Percentiles rank a stretch among this genome's conserved stretches.
Evolutionary conservation across 139 green algal species (phyloP).

Genomic region (Yamagishiella unicocca): DNA sequence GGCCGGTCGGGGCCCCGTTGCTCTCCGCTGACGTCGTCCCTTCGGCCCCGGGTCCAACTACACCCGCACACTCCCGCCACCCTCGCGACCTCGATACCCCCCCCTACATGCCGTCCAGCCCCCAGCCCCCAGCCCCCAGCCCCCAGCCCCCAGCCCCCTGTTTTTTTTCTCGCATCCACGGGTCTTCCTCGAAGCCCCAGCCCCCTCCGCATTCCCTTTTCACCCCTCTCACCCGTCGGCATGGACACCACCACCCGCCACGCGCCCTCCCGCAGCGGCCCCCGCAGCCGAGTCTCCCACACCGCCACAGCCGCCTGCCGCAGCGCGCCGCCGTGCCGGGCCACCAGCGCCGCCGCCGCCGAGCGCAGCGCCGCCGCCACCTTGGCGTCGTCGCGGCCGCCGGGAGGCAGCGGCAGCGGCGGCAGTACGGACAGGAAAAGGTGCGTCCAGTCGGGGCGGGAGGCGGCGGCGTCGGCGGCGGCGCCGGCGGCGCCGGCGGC

Average conservation of each 20-base stretch:
- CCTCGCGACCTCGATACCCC: too few relatives aligned
- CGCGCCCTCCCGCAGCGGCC: constrained; percentile 59
- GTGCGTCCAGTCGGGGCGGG: constrained; percentile 87
- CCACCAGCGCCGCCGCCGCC: constrained; percentile 68
- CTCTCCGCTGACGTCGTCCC: too few relatives aligned
- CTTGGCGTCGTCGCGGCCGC: constrained; percentile 60
- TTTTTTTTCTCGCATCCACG: too few relatives aligned
- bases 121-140: too few relatives aligned
- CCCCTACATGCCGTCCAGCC: too few relatives aligned
- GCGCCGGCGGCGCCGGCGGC: constrained; percentile 7
- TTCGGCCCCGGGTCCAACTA: too few relatives aligned
- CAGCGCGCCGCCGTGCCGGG: constrained; percentile 59
- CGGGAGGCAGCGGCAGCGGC: constrained; percentile 44
- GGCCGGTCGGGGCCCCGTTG: too few relatives aligned
- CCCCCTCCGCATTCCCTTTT: not conserved
- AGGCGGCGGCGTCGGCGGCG: constrained; percentile 34
- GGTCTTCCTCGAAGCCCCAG: too few relatives aligned
- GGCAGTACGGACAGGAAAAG: constrained; percentile 78
- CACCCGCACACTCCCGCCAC: not conserved
- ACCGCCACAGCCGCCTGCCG: constrained; percentile 78
- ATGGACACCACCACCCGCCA: constrained; percentile 91
- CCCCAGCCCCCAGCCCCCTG: too few relatives aligned
- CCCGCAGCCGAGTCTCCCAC: constrained; percentile 86
- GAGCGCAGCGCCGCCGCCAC: constrained; percentile 77
- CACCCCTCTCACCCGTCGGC: constrained; percentile 66